Evolutionary conservation across 306 rosid genomes (phyloP), one percentile per base, ranked within the genome.

Genomic region (Spatholobus suberectus): DNA sequence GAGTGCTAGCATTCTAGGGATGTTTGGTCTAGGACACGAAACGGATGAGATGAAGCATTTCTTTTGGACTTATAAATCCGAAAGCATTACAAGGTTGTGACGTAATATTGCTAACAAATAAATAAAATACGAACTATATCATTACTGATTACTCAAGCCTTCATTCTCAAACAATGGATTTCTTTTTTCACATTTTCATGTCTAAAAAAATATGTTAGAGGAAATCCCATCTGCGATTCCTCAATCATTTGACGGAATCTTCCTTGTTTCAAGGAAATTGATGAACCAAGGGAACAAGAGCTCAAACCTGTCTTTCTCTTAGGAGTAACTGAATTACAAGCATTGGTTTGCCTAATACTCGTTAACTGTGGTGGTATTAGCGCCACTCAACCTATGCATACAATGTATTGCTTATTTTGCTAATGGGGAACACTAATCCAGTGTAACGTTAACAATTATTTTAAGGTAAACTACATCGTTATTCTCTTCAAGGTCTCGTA

Each of bases 381-480:
- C 3, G 32, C 32, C 32, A 29, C 32, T 29, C 1, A 29, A 3
- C 32, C 32, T 29, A 29, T 29, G 85, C 88, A 23, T 88, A 82
- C 72, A 86, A 82, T 71, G 89, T 86, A 3, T 70, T 70, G 57
- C 54, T 69, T 79, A 89, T 74, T 90, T 92, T 59, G 90, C 83
- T 1, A 88, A 89, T 72, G 93, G 85, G 1, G 90, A 89, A 72
- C 85, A 85, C 23, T 84, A 76, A 88, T 82, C 14, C 89, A 86
- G 83, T 82, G 85, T 12, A 43, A 6, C 37, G 24, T 85, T 62
- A 77, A 83, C 1, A 86, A 88, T 76, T 86, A 86, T 52, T 89
- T 29, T 29, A 29, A 29, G 3, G 1, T 29, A 29, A 29, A 1
- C 32, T 29, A 29, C 3, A 29, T 29, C 32, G 85, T 37, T 44